Conservation (phyloP, 495 filamentous ascomycete species). For the Aspergillus ostianus region DNA sequence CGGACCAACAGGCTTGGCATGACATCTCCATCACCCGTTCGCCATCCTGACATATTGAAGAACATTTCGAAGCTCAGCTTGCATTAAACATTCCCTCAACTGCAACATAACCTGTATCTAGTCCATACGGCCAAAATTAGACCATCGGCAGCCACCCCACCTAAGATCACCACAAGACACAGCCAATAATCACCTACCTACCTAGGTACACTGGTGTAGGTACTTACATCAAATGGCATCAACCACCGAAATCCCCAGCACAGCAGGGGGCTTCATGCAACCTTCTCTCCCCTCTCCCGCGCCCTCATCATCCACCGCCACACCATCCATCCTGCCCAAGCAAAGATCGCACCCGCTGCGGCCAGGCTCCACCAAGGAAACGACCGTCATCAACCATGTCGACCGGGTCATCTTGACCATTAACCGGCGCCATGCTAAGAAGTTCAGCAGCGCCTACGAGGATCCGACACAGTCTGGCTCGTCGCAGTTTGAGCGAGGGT, state of each 20-base stretch:
- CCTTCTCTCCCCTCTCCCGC: constrained; percentile 54
- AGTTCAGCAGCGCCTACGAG: constrained; percentile 56
- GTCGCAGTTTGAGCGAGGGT: constrained; percentile 54
- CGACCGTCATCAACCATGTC: constrained; percentile 67
- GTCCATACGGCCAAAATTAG: background rate
- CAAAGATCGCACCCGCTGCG: constrained; percentile 63
- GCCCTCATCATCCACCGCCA: constrained; percentile 46
- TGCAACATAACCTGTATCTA: background rate
- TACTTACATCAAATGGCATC: constrained; percentile 11
- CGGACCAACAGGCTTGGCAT: constrained; percentile 44
- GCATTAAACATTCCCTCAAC: background rate
- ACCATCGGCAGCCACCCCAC: background rate
- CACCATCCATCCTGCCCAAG: constrained; percentile 53
- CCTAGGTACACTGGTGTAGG: too few relatives aligned
- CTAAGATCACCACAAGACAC: background rate
- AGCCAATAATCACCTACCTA: too few relatives aligned
- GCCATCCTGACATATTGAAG: background rate
- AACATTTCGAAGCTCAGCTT: background rate
- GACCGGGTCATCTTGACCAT: constrained; percentile 61
- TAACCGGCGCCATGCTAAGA: constrained; percentile 71
- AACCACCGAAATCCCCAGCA: constrained; percentile 11
- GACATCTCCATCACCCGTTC: constrained; percentile 23
- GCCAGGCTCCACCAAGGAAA: constrained; percentile 74
- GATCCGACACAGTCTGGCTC: constrained; percentile 28
- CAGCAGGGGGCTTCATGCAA: constrained; percentile 49